Evolutionary conservation across 2,329 filamentous ascomycete species (phyloP).

Genomic region (Exophiala oligosperma): DNA sequence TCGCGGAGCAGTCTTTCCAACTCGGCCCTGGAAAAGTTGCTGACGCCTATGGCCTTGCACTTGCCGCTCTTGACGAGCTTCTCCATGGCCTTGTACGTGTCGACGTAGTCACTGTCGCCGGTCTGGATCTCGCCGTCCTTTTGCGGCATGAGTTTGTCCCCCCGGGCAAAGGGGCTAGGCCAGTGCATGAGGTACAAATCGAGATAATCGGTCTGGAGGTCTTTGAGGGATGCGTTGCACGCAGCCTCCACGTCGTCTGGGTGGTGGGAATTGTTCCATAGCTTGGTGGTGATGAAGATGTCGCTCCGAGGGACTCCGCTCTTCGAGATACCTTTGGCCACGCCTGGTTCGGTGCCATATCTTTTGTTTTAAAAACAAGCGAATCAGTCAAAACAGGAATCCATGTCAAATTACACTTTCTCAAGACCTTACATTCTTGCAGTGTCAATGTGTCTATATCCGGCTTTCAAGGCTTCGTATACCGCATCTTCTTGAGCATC

Average conservation of each 20-base stretch:
- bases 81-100: constrained; percentile 55
- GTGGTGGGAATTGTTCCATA: constrained; percentile 65
- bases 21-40: constrained; percentile 52
- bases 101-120: constrained; percentile 50
- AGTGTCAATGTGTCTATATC: constrained; percentile 41
- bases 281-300: constrained; percentile 66
- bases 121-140: constrained; percentile 43
- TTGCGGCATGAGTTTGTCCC: constrained; percentile 50
- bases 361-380: constrained; percentile 24
- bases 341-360: constrained; percentile 66
- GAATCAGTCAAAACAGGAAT: background rate
- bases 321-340: constrained; percentile 64
- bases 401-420: background rate
- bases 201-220: constrained; percentile 65
- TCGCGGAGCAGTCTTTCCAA: constrained; percentile 49
- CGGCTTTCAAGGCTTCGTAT: constrained; percentile 40
- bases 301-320: constrained; percentile 64
- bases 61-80: constrained; percentile 43
- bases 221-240: constrained; percentile 60
- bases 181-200: constrained; percentile 72
- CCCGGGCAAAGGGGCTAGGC: constrained; percentile 55
- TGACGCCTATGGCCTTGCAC: constrained; percentile 53
- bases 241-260: constrained; percentile 63
- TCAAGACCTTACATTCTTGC: constrained; percentile 41
- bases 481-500: constrained; percentile 52